Evolutionary conservation across 108 stramenopile species (phyloP).

Genomic region (Craspedostauros australis): DNA sequence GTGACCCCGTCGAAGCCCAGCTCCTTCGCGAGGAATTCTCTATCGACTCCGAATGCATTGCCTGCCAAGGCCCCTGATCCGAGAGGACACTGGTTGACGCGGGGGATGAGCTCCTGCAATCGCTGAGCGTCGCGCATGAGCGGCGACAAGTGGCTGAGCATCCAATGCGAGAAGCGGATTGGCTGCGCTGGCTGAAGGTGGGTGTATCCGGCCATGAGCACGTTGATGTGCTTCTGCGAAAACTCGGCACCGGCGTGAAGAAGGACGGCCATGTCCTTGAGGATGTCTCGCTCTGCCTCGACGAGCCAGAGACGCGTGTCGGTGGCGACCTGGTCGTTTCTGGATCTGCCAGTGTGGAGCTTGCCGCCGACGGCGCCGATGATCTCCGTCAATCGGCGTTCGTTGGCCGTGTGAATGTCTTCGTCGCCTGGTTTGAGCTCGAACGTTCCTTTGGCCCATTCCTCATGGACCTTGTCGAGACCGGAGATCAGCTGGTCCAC

Average conservation of each 20-base stretch:
- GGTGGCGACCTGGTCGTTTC: constrained; percentile 97
- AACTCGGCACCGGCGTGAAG: constrained; percentile 64
- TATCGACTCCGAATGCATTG: constrained; percentile 97
- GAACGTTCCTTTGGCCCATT: constrained; percentile 91
- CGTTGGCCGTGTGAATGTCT: constrained; percentile 99
- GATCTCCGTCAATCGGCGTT: constrained; percentile 95
- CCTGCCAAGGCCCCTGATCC: constrained; percentile 97
- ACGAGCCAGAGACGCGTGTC: constrained; percentile 96
- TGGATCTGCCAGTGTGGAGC: constrained; percentile 95
- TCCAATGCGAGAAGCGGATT: constrained; percentile 94
- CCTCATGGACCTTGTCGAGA: constrained; percentile 72
- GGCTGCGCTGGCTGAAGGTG: constrained; percentile 99
- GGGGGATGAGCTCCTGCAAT: constrained; percentile 79
- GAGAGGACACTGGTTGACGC: constrained; percentile 92
- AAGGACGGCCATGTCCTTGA: constrained; percentile 67
- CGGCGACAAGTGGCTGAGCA: constrained; percentile 91
- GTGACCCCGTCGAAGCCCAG: constrained; percentile 93
- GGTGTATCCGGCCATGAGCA: constrained; percentile 99
- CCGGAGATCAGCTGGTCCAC: constrained; percentile 59
- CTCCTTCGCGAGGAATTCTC: constrained; percentile 85
- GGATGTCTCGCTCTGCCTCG: constrained; percentile 72
- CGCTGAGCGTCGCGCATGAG: constrained; percentile 90
- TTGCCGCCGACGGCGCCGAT: constrained; percentile 93
- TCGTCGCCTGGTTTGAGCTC: constrained; percentile 90
- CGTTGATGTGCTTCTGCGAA: constrained; percentile 81